Evolutionary conservation across 1,139 yeast genomes (phyloP), one percentile per base, ranked within the genome.

Genomic region (Magnusiomyces ingens): DNA sequence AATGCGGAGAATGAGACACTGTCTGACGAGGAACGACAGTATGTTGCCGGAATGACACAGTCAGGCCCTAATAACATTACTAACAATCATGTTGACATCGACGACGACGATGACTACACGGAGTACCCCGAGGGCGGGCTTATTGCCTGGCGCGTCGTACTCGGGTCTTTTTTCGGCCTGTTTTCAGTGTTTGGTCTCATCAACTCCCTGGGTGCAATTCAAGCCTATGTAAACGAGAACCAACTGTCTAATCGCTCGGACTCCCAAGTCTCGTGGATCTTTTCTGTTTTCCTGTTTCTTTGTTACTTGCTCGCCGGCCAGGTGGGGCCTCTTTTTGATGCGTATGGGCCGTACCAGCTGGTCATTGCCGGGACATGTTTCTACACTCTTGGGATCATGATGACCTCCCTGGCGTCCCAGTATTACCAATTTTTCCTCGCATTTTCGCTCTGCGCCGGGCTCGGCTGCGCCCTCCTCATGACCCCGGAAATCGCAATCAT

Each of bases 161-260:
- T 81, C 6, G 91, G 91, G 0, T 76, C 85, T 0, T 82, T 82
- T 58, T 64, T 82, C 57, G 93, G 91, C 0, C 65, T 84, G 45
- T 69, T 79, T 12, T 79, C 83, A 2, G 79, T 75, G 26, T 82
- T 84, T 64, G 94, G 94, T 2, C 66, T 84, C 22, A 74, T 83
- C 62, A 85, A 85, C 62, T 74, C 87, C 0, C 68, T 81, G 37
- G 93, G 93, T 56, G 89, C 88, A 0, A 75, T 84, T 49, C 85
- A 84, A 66, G 78, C 87, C 0, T 83, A 84, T 60, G 75, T 85
- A 13, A 72, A 83, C 2, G 67, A 71, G 10, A 77, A 83, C 62
- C 85, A 81, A 61, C 69, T 84, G 49, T 67, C 71, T 2, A 57
- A 71, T 38, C 73, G 73, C 8, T 67, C 73, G 12, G 69, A 80